Evolutionary conservation across 192 early-diverging fungal genomes (phyloP), one percentile per base, ranked within the genome.

Genomic region (Diversispora epigaea): DNA sequence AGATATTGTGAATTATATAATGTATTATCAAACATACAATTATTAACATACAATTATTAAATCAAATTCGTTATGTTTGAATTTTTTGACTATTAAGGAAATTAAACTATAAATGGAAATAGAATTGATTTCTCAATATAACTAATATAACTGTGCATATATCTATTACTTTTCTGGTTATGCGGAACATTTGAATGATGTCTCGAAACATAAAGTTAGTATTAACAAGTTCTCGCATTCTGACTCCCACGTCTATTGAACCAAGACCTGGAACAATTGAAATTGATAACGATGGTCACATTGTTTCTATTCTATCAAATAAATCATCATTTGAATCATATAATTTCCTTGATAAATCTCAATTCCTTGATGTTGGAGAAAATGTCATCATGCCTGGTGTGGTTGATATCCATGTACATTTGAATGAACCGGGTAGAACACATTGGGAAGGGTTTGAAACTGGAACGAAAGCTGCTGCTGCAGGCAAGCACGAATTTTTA

Each of bases 371-470:
- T 56, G 86, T 84, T 21, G 88, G 86, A 22, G 75, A 86, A 55
- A 77, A 83, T 56, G 81, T 92, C 17, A 76, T 94, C 43, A 90
- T 92, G 86, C 86, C 91, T 22, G 92, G 92, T 12, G 49, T 92
- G 6, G 86, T 94, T 40, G 92, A 94, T 80, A 89, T 88, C 44
- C 92, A 94, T 73, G 92, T 94, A 14, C 92, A 94, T 76, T 86
- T 94, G 79, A 94, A 94, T 76, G 91, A 94, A 80, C 92, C 92
- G 11, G 92, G 92, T 25, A 87, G 92, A 80, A 94, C 92, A 67
- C 85, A 90, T 76, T 94, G 92, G 92, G 92, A 94, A 78, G 92
- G 92, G 10, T 91, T 94, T 56, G 87, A 85, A 64, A 94, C 89
- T 4, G 92, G 90, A 49, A 91, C 91, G 39, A 89, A 89, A 69